Base-by-base conservation (phyloP, 1,284 basidiomycete genomes). In the Gymnopus androsaceus region DNA sequence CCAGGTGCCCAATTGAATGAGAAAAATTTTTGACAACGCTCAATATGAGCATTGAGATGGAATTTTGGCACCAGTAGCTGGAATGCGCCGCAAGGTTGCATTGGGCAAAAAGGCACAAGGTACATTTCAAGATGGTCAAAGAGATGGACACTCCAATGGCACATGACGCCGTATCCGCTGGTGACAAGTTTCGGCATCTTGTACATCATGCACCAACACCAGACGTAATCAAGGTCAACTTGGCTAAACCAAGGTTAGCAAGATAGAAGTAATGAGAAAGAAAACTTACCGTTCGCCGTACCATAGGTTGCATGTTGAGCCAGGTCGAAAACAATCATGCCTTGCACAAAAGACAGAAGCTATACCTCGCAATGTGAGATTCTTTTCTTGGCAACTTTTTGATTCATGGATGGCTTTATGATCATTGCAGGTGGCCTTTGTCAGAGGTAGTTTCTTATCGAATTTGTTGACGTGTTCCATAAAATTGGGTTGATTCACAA, bases 121-220 rank as follows among this genome's bases (percentile, higher is more conserved):
- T 33, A 33, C 31, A 14, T 7, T 14, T 33, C 31, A 6, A 33
- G 7, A 7, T 23, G 37, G 17, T 4, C 34, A 28, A 2, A 25
- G 17, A 19, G 27, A 25, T 25, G 6, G 19, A 14, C 12, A 21
- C 42, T 27, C 17, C 25, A 70, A 41, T 68, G 67, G 42, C 68
- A 70, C 4, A 59, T 61, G 31, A 70, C 68, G 53, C 68, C 65
- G 47, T 70, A 70, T 0, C 63, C 66, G 17, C 67, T 34, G 19
- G 62, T 44, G n/a, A 66, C 19, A 6, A 2, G 17, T 3, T 33
- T 46, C 9, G 44, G 34, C 19, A 19, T 19, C 11, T 49, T 48
- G 9, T 37, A 41, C 12, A 31, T 38, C 34, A 59, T 51, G n/a
- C 46, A 53, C 4, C 55, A 62, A n/a, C 66, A 51, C 25, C 67